Percentiles rank a stretch among this genome's conserved stretches.
These are phyloP conservation scores for Xylariomycetidae sp. DNA, from an alignment of 2,329 filamentous ascomycete genomes.

Conservation along the genomic window DNA sequence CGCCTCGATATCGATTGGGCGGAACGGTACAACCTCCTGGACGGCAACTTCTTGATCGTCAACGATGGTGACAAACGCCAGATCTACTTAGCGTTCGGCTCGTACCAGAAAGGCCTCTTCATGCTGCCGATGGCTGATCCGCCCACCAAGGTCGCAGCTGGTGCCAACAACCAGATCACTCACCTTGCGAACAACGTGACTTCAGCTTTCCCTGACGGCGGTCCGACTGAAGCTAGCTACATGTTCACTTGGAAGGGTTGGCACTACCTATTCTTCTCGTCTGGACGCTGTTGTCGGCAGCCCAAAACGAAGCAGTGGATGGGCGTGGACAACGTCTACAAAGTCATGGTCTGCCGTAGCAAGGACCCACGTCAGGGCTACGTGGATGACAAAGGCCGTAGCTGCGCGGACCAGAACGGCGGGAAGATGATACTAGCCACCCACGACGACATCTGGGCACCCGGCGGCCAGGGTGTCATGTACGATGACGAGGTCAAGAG, in stretches of 20 bases:
- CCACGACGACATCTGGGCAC: slow-evolving; percentile 16
- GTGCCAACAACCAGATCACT: slow-evolving; percentile 8
- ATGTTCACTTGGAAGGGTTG: slow-evolving; percentile 12
- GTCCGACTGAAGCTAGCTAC: slow-evolving; percentile 13
- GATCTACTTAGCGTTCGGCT: slow-evolving; percentile 16
- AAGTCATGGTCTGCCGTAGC: slow-evolving; percentile 19
- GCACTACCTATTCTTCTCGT: slow-evolving; percentile 19
- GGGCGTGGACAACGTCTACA: slow-evolving; percentile 14
- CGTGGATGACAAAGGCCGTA: slow-evolving; percentile 12
- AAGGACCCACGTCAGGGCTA: slow-evolving; percentile 9
- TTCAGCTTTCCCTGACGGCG: slow-evolving; percentile 4
- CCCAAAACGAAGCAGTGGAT: slow-evolving; percentile 9
- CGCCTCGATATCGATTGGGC: slow-evolving; percentile 17
- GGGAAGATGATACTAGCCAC: slow-evolving; percentile 13
- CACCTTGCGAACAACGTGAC: slow-evolving; percentile 18
- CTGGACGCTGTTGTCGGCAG: slow-evolving; percentile 15
- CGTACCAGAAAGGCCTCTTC: slow-evolving; percentile 20
- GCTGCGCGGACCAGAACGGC: slow-evolving; percentile 13
- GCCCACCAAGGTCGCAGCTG: slow-evolving; percentile 9
- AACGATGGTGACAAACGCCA: slow-evolving; percentile 6
- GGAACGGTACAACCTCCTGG: slow-evolving; percentile 17
- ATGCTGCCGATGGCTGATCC: slow-evolving; percentile 16
- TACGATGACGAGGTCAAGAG: slow-evolving; percentile 14
- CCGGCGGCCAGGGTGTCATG: slow-evolving; percentile 15
- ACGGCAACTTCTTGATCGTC: slow-evolving; percentile 13